phyloP scores from a whole-genome alignment of 805 yeast species.

The Hanseniaspora mollemarum region DNA sequence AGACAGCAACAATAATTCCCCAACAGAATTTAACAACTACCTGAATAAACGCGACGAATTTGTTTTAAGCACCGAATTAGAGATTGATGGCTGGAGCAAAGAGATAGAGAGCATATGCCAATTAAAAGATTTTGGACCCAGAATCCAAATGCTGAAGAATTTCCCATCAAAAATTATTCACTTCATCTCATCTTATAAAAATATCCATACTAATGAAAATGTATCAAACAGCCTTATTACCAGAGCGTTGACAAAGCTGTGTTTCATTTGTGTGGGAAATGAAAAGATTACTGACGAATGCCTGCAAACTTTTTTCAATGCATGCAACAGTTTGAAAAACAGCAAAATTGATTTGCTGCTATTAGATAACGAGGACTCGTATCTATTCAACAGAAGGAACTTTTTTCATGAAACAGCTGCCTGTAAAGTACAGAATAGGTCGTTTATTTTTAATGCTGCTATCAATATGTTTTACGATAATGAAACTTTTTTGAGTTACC shows the following conservation, averaged over 20 bases:
- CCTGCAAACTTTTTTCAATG: constrained; percentile 38
- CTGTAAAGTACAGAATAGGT: constrained; percentile 24
- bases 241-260: constrained; percentile 50
- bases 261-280: constrained; percentile 49
- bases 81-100: constrained; percentile 29
- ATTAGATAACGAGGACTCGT: constrained; percentile 44
- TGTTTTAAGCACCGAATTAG: constrained; percentile 21
- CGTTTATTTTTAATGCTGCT: constrained; percentile 25
- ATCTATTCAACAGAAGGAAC: constrained; percentile 49
- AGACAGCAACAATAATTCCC: background rate
- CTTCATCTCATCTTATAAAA: constrained; percentile 16
- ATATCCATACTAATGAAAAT: constrained; percentile 20
- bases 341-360: constrained; percentile 44
- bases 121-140: constrained; percentile 26
- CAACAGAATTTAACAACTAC: background rate
- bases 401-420: constrained; percentile 59
- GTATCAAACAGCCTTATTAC: constrained; percentile 22
- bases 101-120: constrained; percentile 28
- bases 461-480: constrained; percentile 18
- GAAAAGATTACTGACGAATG: constrained; percentile 49
- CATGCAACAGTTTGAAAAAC: constrained; percentile 22
- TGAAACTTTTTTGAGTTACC: constrained; percentile 22
- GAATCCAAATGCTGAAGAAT: constrained; percentile 20
- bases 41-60: constrained; percentile 15
- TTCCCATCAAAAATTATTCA: constrained; percentile 22